These are phyloP conservation scores for Allium cepa DNA, from an alignment of 106 monocot genomes.

Conservation along the genomic window DNA sequence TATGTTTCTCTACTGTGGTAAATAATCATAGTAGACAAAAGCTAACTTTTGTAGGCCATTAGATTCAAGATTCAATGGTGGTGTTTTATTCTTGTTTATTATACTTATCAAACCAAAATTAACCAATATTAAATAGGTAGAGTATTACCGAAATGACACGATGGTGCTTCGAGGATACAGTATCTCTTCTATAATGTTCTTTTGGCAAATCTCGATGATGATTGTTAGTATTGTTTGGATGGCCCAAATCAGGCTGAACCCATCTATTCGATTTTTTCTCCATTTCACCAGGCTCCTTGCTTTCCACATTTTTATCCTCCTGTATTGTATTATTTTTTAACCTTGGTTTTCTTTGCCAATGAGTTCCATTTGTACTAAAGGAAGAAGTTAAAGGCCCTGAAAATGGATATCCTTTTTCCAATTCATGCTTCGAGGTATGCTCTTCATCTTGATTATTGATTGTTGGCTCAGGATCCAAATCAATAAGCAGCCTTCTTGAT, in stretches of 20 bases:
- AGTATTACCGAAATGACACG: not conserved
- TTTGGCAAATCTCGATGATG: not conserved
- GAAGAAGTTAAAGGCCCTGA: constrained; percentile 20
- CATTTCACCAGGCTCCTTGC: constrained; percentile 2
- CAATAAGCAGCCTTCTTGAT: constrained; percentile 28
- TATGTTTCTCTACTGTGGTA: not conserved
- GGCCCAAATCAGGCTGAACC: constrained; percentile 18
- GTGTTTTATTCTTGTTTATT: not conserved
- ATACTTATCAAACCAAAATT: too few relatives aligned
- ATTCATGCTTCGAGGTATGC: constrained; percentile 10
- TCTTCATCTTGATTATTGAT: constrained; percentile 13
- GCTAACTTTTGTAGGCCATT: not conserved
- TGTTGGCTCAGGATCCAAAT: constrained; percentile 22
- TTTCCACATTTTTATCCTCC: not conserved
- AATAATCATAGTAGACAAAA: not conserved
- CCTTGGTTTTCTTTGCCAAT: constrained; percentile 20
- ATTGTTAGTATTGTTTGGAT: not conserved
- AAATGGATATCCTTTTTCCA: constrained; percentile 6
- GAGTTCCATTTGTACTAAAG: constrained; percentile 23
- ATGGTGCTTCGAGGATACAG: constrained; percentile 2
- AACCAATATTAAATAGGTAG: too few relatives aligned
- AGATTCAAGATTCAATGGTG: not conserved
- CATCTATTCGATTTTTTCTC: constrained; percentile 42
- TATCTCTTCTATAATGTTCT: not conserved
- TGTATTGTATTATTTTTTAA: not conserved